Evolutionary conservation across 2,329 filamentous ascomycete species (phyloP).

Genomic region (Neobulgaria alba): DNA sequence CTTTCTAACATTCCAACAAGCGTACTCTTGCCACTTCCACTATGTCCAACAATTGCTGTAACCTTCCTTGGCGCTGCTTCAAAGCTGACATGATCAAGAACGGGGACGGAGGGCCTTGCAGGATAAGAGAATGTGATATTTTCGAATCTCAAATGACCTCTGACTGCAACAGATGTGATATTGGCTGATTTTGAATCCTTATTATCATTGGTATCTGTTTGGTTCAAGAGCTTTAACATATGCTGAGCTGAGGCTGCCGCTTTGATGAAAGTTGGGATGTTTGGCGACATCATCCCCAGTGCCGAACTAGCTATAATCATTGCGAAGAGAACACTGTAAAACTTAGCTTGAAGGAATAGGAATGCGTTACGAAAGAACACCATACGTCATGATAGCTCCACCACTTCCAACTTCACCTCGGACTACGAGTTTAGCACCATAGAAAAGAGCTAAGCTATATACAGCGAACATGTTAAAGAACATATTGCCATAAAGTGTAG

Average conservation of each 20-base stretch:
- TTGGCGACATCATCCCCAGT: conserved; percentile 1
- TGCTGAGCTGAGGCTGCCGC: conserved; percentile 1
- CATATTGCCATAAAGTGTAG: conserved; percentile 36
- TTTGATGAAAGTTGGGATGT: neutral
- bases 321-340: neutral
- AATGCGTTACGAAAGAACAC: neutral
- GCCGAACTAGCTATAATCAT: neutral
- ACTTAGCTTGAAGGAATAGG: neutral
- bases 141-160: conserved; percentile 24
- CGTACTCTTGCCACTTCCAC: conserved; percentile 28
- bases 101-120: conserved; percentile 16
- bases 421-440: neutral
- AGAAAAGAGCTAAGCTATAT: neutral
- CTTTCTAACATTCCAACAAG: conserved; percentile 20
- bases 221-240: conserved; percentile 9
- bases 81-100: conserved; percentile 32
- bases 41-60: conserved; percentile 33
- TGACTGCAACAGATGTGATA: conserved; percentile 42
- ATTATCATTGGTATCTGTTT: no score
- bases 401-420: neutral
- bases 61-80: conserved; percentile 33
- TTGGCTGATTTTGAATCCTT: no score
- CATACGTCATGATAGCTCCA: conserved; percentile 1
- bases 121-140: conserved; percentile 20
- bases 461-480: conserved; percentile 41